Evolutionary conservation across 2,329 filamentous ascomycete genomes (phyloP).

Genomic region (Dothideomycetes sp.): DNA sequence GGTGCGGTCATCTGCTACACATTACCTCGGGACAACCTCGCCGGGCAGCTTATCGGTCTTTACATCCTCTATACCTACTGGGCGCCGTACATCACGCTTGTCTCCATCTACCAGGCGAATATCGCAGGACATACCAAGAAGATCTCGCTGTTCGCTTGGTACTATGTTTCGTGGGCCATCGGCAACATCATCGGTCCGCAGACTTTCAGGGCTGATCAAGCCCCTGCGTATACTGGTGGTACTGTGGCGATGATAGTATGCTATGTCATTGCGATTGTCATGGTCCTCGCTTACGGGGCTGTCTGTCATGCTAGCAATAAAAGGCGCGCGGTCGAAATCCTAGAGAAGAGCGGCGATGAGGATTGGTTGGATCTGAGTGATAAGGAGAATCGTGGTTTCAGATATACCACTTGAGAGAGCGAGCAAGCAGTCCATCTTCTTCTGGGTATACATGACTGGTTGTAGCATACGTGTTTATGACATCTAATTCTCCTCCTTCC

Average conservation of each 20-base stretch:
- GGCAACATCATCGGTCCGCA: too few species aligned
- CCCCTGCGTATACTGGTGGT: neutral
- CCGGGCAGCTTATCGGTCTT: neutral
- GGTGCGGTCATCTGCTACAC: constrained; percentile 40
- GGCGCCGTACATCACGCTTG: constrained; percentile 47
- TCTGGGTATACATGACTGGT: too few species aligned
- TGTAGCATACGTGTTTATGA: too few species aligned
- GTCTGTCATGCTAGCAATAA: too few species aligned
- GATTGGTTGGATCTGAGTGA: too few species aligned
- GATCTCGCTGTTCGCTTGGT: neutral
- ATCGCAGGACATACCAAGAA: constrained; percentile 61
- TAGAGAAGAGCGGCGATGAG: too few species aligned
- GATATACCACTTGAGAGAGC: too few species aligned
- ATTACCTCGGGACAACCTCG: neutral
- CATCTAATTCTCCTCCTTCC: too few species aligned
- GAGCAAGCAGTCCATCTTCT: too few species aligned
- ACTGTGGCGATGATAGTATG: neutral
- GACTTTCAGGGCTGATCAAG: neutral
- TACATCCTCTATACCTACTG: constrained; percentile 20
- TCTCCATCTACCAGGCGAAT: constrained; percentile 51
- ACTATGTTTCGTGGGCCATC: neutral
- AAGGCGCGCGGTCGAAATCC: too few species aligned
- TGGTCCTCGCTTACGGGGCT: neutral
- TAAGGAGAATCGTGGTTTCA: too few species aligned
- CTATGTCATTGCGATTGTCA: neutral